phyloP scores from a whole-genome alignment of 1,284 basidiomycete species.

The Heterobasidion parviporum region DNA sequence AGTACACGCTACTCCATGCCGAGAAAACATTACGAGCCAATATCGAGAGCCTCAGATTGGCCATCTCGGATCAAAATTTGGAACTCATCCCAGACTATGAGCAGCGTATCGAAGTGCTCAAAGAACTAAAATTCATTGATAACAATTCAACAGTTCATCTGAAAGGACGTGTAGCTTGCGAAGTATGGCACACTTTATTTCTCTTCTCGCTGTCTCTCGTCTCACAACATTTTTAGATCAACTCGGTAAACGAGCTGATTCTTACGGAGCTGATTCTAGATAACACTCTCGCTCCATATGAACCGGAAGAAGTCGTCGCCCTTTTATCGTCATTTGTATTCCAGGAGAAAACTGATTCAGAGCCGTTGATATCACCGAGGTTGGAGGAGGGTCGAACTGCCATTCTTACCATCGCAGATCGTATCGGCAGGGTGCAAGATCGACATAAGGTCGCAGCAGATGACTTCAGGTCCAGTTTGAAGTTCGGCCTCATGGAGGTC shows the following conservation, averaged over 20 bases:
- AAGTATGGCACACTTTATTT: conserved; percentile 40
- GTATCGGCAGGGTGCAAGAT: conserved; percentile 76
- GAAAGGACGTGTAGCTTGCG: conserved; percentile 97
- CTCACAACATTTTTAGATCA: conserved; percentile 56
- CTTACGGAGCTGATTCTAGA: conserved; percentile 96
- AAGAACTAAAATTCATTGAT: conserved; percentile 89
- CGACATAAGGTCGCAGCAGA: conserved; percentile 71
- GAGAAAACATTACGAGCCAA: conserved; percentile 68
- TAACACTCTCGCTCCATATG: conserved; percentile 85
- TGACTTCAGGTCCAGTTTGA: conserved; percentile 69
- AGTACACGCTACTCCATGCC: conserved; percentile 75
- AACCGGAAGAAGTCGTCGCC: conserved; percentile 96
- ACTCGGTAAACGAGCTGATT: conserved; percentile 92
- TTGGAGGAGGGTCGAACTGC: conserved; percentile 75
- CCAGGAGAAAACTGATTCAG: conserved; percentile 91
- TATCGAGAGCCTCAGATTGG: conserved; percentile 69
- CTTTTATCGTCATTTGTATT: conserved; percentile 95
- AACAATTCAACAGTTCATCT: conserved; percentile 90
- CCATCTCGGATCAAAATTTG: conserved; percentile 92
- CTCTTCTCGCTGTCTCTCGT: not conserved
- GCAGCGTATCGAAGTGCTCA: conserved; percentile 85
- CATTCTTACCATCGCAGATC: conserved; percentile 78
- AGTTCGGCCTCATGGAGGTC: conserved; percentile 89
- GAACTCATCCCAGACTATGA: conserved; percentile 97
- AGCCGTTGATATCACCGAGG: conserved; percentile 73